Conservation (phyloP, 768 basidiomycete genomes). For the Clathrus columnatus region DNA sequence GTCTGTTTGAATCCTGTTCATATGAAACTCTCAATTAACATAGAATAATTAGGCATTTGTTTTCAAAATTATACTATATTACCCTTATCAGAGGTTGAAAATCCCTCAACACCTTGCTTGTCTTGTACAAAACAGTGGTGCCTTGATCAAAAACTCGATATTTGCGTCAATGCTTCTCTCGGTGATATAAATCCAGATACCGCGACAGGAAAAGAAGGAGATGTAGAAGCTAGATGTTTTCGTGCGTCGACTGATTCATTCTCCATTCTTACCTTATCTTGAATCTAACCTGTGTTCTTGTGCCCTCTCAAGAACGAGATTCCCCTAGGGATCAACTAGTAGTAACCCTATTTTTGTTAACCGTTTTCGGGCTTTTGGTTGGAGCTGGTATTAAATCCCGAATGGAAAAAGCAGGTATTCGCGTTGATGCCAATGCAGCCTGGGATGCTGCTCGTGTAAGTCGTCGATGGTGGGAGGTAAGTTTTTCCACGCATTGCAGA, state of each 20-base stretch:
- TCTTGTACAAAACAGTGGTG: conserved; percentile 96
- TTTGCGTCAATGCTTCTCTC: conserved; percentile 71
- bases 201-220: conserved; percentile 89
- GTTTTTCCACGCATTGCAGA: no score
- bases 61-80: conserved; percentile 86
- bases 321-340: conserved; percentile 93
- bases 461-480: conserved; percentile 79
- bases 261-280: conserved; percentile 6
- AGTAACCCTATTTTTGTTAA: conserved; percentile 83
- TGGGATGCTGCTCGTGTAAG: conserved; percentile 41
- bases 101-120: conserved; percentile 82
- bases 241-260: conserved; percentile 45
- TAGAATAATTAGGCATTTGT: conserved; percentile 63
- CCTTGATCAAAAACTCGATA: conserved; percentile 79
- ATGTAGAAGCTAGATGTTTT: conserved; percentile 93
- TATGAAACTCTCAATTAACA: neutral
- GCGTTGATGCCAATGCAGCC: conserved; percentile 37
- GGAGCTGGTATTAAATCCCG: conserved; percentile 78
- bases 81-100: conserved; percentile 69
- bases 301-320: conserved; percentile 64
- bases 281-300: no score
- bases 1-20: conserved; percentile 14
- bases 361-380: conserved; percentile 77
- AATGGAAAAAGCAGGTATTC: conserved; percentile 68
- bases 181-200: conserved; percentile 89